Percentiles rank a stretch among this genome's conserved stretches.
Conservation (phyloP, 768 basidiomycete genomes). For the Xanthoconium purpureum region DNA sequence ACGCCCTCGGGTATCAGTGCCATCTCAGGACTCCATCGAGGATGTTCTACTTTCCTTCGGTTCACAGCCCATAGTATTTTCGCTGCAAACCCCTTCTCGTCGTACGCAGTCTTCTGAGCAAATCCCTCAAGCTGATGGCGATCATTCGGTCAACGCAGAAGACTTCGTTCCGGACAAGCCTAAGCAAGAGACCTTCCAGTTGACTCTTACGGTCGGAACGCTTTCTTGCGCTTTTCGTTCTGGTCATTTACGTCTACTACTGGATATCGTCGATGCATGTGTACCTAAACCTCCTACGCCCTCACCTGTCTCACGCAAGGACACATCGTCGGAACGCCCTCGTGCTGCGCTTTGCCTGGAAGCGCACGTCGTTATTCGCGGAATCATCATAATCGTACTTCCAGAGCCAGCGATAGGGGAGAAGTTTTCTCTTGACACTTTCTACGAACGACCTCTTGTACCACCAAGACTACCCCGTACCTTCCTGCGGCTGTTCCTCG, state of each 20-base stretch:
- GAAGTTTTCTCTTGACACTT: slow-evolving; percentile 30
- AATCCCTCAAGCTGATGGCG: not conserved
- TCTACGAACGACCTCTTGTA: slow-evolving; percentile 58
- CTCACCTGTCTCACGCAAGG: slow-evolving; percentile 11
- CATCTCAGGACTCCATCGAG: slow-evolving; percentile 25
- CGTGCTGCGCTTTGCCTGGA: slow-evolving; percentile 34
- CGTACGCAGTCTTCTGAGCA: slow-evolving; percentile 12
- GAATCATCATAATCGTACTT: slow-evolving; percentile 49
- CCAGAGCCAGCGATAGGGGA: slow-evolving; percentile 24
- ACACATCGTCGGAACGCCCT: slow-evolving; percentile 13
- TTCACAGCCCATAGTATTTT: slow-evolving; percentile 55
- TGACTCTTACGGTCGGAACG: slow-evolving; percentile 46
- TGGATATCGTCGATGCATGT: slow-evolving; percentile 40
- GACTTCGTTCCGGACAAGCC: slow-evolving; percentile 1
- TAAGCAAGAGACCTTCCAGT: slow-evolving; percentile 33
- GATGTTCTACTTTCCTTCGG: slow-evolving; percentile 61
- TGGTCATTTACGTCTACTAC: slow-evolving; percentile 51
- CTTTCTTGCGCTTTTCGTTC: slow-evolving; percentile 57
- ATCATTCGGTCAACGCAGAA: slow-evolving; percentile 7
- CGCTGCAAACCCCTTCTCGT: slow-evolving; percentile 47
- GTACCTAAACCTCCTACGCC: slow-evolving; percentile 22
- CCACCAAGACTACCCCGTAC: slow-evolving; percentile 49
- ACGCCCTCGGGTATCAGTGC: slow-evolving; percentile 6
- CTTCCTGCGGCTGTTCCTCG: slow-evolving; percentile 55
- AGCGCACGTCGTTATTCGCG: slow-evolving; percentile 36